phyloP scores from a whole-genome alignment of 352 stramenopile genomes.

The Saprolegnia parasitica region DNA sequence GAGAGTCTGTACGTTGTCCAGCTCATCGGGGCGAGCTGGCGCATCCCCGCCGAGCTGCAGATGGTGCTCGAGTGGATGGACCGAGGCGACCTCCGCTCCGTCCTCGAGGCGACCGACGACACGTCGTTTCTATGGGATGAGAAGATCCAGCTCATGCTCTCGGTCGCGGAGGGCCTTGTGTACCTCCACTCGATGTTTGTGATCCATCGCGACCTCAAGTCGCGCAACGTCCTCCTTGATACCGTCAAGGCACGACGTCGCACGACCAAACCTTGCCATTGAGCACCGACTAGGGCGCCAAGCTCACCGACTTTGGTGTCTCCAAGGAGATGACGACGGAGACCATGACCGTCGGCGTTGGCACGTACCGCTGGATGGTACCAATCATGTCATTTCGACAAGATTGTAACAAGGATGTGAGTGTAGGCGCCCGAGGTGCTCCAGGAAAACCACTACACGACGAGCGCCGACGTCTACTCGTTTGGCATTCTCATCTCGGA shows the following conservation, averaged over 20 bases:
- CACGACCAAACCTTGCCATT: not conserved
- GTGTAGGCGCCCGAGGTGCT: constrained; percentile 3
- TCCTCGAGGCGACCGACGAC: not conserved
- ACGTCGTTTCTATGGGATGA: constrained; percentile 12
- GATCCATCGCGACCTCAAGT: constrained; percentile 29
- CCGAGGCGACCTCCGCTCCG: constrained; percentile 34
- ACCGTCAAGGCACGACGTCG: not conserved
- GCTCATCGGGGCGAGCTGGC: constrained; percentile 48
- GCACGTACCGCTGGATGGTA: constrained; percentile 26
- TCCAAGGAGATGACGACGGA: constrained; percentile 16
- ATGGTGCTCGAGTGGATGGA: constrained; percentile 42
- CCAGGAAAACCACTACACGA: not conserved
- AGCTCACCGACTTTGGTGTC: constrained; percentile 63
- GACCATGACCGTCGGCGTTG: constrained; percentile 29
- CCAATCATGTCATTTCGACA: not conserved
- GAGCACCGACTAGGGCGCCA: constrained; percentile 28
- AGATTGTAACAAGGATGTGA: not conserved
- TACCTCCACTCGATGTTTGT: constrained; percentile 27
- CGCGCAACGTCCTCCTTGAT: constrained; percentile 22
- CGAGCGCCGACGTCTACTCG: constrained; percentile 7
- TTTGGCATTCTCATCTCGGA: not conserved
- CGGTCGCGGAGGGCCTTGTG: constrained; percentile 22
- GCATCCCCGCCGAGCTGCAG: constrained; percentile 41
- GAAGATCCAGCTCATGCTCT: constrained; percentile 16
- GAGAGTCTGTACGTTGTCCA: constrained; percentile 41